Percentiles rank a stretch among this genome's conserved stretches.
These are phyloP conservation scores for Sclerotinia spermophila DNA, from an alignment of 2,329 filamentous ascomycete species.

Conservation along the genomic window DNA sequence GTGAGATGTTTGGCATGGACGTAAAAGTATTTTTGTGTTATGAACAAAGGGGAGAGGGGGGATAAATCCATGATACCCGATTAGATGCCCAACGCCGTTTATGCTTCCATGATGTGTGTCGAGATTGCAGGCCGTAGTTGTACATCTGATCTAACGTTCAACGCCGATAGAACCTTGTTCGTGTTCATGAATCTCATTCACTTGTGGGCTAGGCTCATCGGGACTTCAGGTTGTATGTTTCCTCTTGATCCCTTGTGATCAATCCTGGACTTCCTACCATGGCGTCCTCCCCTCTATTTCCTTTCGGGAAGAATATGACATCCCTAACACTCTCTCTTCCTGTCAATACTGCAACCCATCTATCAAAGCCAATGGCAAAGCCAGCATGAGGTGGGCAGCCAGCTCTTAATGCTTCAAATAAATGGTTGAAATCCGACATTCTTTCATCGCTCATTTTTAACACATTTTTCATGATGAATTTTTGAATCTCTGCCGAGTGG, in stretches of 20 bases:
- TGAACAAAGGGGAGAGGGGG: neutral
- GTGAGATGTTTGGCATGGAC: neutral
- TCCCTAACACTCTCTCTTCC: slow-evolving; percentile 76
- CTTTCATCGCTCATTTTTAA: slow-evolving; percentile 48
- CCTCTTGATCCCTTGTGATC: slow-evolving; percentile 51
- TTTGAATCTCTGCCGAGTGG: slow-evolving; percentile 77
- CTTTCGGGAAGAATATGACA: slow-evolving; percentile 97
- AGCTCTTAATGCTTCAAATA: slow-evolving; percentile 74
- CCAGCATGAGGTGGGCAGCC: slow-evolving; percentile 95
- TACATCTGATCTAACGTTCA: neutral
- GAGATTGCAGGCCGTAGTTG: neutral
- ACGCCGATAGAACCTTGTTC: neutral
- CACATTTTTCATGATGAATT: slow-evolving; percentile 78
- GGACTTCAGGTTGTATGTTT: slow-evolving; percentile 21
- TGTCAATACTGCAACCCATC: slow-evolving; percentile 75
- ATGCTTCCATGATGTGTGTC: neutral
- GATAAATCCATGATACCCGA: neutral
- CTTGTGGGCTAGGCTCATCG: neutral
- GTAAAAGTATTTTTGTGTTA: neutral
- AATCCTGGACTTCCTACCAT: slow-evolving; percentile 74
- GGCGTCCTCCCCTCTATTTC: slow-evolving; percentile 79
- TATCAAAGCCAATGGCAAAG: slow-evolving; percentile 88
- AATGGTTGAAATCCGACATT: slow-evolving; percentile 71
- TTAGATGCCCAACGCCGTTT: neutral
- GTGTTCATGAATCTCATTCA: neutral